Evolutionary conservation across 257 asterid species (phyloP), one percentile per base, ranked within the genome.

Genomic region (Petunia axillaris): DNA sequence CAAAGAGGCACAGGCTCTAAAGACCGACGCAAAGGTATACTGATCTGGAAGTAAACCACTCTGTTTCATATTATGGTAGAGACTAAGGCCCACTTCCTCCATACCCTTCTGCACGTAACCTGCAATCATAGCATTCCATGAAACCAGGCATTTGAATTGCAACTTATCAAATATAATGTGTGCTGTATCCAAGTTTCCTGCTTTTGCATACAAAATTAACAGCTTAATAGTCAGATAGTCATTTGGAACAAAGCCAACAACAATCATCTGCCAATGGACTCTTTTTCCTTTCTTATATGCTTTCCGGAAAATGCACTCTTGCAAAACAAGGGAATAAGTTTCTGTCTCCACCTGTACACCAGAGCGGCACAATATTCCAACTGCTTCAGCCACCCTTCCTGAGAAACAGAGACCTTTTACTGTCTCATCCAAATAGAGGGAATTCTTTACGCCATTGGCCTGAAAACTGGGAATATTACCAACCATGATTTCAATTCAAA

Each of bases 1-100:
- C 60, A 94, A 86, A 81, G 98, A 88, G 79, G 98, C 97, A 89
- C 97, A 94, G 50, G 99, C 96, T 85, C 97, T 90, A 85, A 94
- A 91, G 75, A 96, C 93, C 6, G 97, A 93, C 2, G 97, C 87
- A 85, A 92, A 92, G 3, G 97, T 93, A 80, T 90, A 96, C 76
- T 96, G 98, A 76, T 96, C 98, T 2, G 97, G 99, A 84, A 84
- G 86, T 86, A 83, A 82, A 81, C 96, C 95, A 64, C 39, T 57
- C 59, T 80, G 85, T 84, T 97, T 91, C 98, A 92, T 93, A 81
- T 80, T 83, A 78, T 86, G 86, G 85, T 85, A 93, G 79, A 92
- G 65, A 85, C 88, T 82, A 91, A 96, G 84, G 43, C 97, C 98
- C 67, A 86, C 84, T 83, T 90, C 96, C 57, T 94, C 95, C 82